Percentiles rank a stretch among this genome's conserved stretches.
phyloP scores from a whole-genome alignment of 768 basidiomycete genomes.

The Termitomyces sp. region DNA sequence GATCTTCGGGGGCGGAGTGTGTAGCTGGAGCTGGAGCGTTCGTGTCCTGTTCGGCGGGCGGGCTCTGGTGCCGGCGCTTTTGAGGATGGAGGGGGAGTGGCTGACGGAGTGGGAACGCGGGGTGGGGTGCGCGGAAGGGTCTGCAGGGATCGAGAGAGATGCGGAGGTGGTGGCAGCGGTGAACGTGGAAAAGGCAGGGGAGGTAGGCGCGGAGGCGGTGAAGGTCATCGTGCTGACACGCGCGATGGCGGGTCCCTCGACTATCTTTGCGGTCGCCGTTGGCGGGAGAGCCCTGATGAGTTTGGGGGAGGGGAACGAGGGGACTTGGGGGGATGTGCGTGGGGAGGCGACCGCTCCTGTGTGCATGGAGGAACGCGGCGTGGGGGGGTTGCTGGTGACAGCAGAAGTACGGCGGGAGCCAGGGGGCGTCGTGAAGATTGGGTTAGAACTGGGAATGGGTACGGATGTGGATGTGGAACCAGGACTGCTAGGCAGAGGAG shows the following conservation, averaged over 20 bases:
- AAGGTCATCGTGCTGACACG: background rate
- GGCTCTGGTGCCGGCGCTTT: background rate
- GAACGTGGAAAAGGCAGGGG: background rate
- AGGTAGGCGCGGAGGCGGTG: background rate
- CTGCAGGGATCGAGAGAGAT: no score
- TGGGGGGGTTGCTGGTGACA: background rate
- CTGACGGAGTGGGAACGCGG: background rate
- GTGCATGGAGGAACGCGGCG: background rate
- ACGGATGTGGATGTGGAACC: background rate
- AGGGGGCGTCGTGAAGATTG: conserved; percentile 1
- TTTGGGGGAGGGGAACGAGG: background rate
- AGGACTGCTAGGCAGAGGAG: conserved; percentile 2
- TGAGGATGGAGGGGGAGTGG: background rate
- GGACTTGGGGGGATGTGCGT: no score
- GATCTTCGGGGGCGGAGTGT: background rate
- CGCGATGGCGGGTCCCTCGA: background rate
- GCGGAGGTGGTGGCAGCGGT: background rate
- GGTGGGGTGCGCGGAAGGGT: background rate
- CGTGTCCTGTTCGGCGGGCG: background rate
- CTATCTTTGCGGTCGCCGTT: background rate
- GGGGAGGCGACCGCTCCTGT: no score
- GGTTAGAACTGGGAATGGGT: no score
- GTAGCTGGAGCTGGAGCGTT: background rate
- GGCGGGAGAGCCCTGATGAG: background rate
- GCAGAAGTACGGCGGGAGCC: background rate